phyloP scores from a whole-genome alignment of 306 rosid genomes.

The Vigna trinervia region DNA sequence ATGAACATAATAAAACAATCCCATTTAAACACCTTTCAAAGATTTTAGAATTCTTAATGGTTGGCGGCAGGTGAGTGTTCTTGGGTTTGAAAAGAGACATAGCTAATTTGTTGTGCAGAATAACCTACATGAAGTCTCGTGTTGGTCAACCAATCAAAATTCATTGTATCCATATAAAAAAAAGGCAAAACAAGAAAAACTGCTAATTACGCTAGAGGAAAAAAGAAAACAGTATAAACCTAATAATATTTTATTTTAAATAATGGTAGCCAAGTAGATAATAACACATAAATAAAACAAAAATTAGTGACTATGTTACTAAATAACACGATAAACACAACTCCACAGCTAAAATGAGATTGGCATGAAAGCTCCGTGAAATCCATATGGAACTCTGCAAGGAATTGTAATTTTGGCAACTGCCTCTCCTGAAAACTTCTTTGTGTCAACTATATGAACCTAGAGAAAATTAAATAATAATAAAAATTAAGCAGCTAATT shows the following conservation, averaged over 20 bases:
- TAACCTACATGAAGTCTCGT: too few relatives aligned
- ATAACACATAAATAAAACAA: background rate
- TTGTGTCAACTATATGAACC: constrained; percentile 67
- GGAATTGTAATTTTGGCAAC: constrained; percentile 63
- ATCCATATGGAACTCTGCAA: constrained; percentile 77
- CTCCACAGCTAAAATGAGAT: constrained; percentile 31
- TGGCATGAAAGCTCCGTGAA: constrained; percentile 74
- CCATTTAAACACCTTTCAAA: too few relatives aligned
- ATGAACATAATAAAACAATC: too few relatives aligned
- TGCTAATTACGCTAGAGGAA: too few relatives aligned
- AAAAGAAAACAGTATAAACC: too few relatives aligned
- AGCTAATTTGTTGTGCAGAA: too few relatives aligned
- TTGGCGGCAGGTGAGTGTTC: too few relatives aligned
- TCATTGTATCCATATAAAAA: too few relatives aligned
- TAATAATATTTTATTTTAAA: background rate
- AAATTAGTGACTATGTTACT: background rate
- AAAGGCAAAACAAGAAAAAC: too few relatives aligned
- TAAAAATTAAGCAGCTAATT: background rate
- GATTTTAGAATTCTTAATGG: too few relatives aligned
- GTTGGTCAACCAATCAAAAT: too few relatives aligned
- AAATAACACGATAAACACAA: background rate
- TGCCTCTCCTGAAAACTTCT: constrained; percentile 53
- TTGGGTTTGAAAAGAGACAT: too few relatives aligned
- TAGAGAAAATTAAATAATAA: constrained; percentile 10
- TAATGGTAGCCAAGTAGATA: background rate